Evolutionary conservation across 2,329 filamentous ascomycete species (phyloP).

Genomic region (Pyrenophora seminiperda): DNA sequence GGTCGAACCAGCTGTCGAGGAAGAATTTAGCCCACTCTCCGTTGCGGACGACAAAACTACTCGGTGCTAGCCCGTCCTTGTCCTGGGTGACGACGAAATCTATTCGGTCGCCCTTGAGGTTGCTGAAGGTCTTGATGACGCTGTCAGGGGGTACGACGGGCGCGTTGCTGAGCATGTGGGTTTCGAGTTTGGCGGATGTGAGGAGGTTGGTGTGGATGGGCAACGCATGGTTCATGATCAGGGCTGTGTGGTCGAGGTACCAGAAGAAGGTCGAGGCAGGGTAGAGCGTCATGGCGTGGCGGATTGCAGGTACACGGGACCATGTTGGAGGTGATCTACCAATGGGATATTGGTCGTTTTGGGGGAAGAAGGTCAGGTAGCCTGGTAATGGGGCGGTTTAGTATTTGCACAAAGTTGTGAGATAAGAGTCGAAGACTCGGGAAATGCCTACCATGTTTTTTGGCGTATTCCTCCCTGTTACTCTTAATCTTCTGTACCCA

Average conservation of each 20-base stretch:
- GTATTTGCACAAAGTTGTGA: neutral
- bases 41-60: conserved; percentile 78
- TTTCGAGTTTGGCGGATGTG: conserved; percentile 68
- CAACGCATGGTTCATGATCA: conserved; percentile 83
- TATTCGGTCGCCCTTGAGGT: conserved; percentile 77
- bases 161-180: conserved; percentile 80
- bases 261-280: conserved; percentile 82
- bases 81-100: conserved; percentile 88
- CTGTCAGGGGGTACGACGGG: conserved; percentile 93
- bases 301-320: conserved; percentile 81
- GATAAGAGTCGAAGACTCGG: neutral
- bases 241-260: conserved; percentile 80
- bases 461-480: conserved; percentile 84
- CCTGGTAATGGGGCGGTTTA: conserved; percentile 61
- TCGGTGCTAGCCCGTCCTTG: conserved; percentile 73
- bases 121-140: conserved; percentile 91
- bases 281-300: conserved; percentile 82
- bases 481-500: conserved; percentile 77
- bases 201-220: conserved; percentile 75
- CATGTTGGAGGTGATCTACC: conserved; percentile 64
- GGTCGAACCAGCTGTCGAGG: conserved; percentile 94
- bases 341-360: conserved; percentile 75
- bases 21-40: conserved; percentile 94
- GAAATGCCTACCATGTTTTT: conserved; percentile 70
- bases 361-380: conserved; percentile 83